Evolutionary conservation across 2,329 filamentous ascomycete genomes (phyloP).

Genomic region (Venturiaceae sp.): DNA sequence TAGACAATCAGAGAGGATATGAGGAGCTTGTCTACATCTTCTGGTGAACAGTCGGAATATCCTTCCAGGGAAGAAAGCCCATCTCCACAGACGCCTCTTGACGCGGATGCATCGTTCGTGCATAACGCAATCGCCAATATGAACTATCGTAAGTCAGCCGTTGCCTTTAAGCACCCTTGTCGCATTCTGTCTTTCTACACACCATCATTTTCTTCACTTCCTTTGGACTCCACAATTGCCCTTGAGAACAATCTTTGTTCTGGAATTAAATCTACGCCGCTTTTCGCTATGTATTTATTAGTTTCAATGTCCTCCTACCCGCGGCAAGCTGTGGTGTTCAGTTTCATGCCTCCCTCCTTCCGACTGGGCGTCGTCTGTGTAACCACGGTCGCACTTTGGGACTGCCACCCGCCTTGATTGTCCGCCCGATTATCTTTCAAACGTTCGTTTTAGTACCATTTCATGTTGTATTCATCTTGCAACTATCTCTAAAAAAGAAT

Average conservation of each 20-base stretch:
- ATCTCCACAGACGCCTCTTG: conserved; percentile 7
- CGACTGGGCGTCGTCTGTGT: conserved; percentile 2
- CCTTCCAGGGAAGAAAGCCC: not conserved
- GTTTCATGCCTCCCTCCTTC: conserved; percentile 3
- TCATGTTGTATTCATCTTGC: conserved; percentile 1
- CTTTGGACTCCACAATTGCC: conserved; percentile 18
- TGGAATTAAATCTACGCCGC: not conserved
- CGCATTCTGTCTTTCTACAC: conserved; percentile 8
- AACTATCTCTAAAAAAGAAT: not conserved
- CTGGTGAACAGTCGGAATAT: not conserved
- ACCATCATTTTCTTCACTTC: conserved; percentile 10
- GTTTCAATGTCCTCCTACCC: not conserved
- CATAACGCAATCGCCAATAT: conserved; percentile 17
- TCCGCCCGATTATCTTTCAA: not conserved
- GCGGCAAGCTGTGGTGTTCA: conserved; percentile 1
- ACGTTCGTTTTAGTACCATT: conserved; percentile 4
- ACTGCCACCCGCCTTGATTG: not conserved
- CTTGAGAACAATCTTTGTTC: conserved; percentile 11
- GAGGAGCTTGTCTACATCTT: not conserved
- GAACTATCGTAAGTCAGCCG: conserved; percentile 29
- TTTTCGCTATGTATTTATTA: conserved; percentile 5
- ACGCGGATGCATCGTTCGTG: conserved; percentile 4
- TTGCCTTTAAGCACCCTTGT: conserved; percentile 16
- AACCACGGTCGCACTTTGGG: conserved; percentile 1
- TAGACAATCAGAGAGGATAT: not conserved